phyloP scores from a whole-genome alignment of 352 stramenopile species.

The Phytopythium aichiense region DNA sequence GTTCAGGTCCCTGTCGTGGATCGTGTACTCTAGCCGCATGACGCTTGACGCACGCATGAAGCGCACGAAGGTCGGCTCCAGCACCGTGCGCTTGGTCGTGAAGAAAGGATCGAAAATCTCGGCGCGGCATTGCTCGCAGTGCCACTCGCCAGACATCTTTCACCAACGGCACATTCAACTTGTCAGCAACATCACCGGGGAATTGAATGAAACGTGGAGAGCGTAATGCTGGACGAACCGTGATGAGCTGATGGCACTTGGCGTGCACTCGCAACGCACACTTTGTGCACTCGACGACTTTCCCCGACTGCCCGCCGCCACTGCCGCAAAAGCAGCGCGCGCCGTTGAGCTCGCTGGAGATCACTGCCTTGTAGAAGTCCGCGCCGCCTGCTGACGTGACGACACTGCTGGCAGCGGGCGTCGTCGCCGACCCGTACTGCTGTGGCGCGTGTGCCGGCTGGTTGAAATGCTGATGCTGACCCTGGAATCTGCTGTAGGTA shows the following conservation, averaged over 20 bases:
- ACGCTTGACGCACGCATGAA: conserved; percentile 46
- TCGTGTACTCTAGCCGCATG: conserved; percentile 61
- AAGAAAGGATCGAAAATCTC: conserved; percentile 74
- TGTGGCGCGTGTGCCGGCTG: too few relatives aligned
- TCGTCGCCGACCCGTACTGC: conserved; percentile 2
- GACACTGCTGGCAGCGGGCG: neutral
- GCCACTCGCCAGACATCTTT: conserved; percentile 50
- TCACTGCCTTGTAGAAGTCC: conserved; percentile 32
- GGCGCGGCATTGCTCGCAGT: conserved; percentile 67
- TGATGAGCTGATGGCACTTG: conserved; percentile 73
- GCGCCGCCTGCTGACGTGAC: conserved; percentile 21
- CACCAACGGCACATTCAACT: neutral
- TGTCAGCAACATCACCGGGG: neutral
- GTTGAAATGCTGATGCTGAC: neutral
- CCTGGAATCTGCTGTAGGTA: neutral
- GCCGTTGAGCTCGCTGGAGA: conserved; percentile 23
- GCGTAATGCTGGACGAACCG: conserved; percentile 19
- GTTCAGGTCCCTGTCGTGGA: conserved; percentile 72
- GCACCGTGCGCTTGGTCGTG: conserved; percentile 48
- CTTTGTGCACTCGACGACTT: conserved; percentile 42
- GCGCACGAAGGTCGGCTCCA: conserved; percentile 53
- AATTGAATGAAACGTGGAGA: neutral
- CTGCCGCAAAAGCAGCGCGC: conserved; percentile 61
- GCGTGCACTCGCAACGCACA: conserved; percentile 64
- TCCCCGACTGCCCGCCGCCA: conserved; percentile 18